Conservation (phyloP, 1,284 basidiomycete species). For the Pseudozyma sp. region DNA sequence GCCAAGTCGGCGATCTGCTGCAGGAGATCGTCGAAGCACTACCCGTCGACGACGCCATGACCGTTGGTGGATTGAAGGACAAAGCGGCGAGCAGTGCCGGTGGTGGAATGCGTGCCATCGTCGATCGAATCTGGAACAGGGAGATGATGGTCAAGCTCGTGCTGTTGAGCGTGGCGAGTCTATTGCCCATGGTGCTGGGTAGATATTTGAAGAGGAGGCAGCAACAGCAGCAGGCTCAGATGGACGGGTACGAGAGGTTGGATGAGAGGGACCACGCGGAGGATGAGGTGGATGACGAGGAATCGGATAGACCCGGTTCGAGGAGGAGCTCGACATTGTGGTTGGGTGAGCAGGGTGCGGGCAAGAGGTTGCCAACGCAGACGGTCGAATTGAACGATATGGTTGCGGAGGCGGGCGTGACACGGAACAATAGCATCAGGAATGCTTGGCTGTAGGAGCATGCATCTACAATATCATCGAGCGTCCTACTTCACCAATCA, state of each 20-base stretch:
- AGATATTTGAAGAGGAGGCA: constrained; percentile 37
- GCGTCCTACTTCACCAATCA: background rate
- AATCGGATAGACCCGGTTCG: constrained; percentile 27
- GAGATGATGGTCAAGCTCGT: constrained; percentile 61
- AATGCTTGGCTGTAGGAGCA: constrained; percentile 24
- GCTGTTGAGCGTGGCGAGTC: constrained; percentile 55
- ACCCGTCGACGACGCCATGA: constrained; percentile 29
- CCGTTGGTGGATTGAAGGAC: constrained; percentile 26
- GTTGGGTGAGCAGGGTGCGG: background rate
- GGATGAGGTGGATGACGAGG: constrained; percentile 33
- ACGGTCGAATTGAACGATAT: constrained; percentile 13
- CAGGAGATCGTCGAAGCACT: constrained; percentile 62
- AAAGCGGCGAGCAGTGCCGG: constrained; percentile 39
- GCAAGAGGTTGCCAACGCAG: constrained; percentile 17
- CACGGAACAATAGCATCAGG: constrained; percentile 18
- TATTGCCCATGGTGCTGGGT: constrained; percentile 56
- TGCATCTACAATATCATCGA: too few relatives aligned
- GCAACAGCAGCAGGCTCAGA: constrained; percentile 22
- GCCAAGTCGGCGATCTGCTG: constrained; percentile 64
- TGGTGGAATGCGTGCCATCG: constrained; percentile 54
- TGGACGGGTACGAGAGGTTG: constrained; percentile 26
- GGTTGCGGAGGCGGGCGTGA: background rate
- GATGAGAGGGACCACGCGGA: constrained; percentile 3
- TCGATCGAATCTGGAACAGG: constrained; percentile 59
- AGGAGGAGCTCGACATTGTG: constrained; percentile 15